Conservation (phyloP, 768 basidiomycete genomes). For the Serpula lacrymans region DNA sequence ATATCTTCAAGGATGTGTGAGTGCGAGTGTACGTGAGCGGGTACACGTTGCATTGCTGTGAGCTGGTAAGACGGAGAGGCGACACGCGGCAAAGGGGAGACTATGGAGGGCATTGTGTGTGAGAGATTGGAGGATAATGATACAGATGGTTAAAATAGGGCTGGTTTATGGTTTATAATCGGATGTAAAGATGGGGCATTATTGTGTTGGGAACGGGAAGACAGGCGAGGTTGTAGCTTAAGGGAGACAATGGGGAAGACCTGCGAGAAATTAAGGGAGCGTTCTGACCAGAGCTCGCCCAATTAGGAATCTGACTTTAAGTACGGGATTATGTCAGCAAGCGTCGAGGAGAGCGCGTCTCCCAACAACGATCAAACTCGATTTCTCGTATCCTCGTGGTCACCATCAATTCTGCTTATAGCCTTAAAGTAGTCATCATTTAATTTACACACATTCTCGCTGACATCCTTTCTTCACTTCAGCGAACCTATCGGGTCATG, state of each 20-base stretch:
- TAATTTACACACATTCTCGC: neutral
- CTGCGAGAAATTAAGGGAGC: too few relatives aligned
- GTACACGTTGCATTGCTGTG: conserved; percentile 4
- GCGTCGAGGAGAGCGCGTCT: too few relatives aligned
- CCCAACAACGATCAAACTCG: neutral
- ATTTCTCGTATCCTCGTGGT: neutral
- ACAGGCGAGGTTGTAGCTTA: conserved; percentile 17
- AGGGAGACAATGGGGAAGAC: too few relatives aligned
- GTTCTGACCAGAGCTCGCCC: conserved; percentile 11
- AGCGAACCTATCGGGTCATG: too few relatives aligned
- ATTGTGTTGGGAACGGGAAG: conserved; percentile 10
- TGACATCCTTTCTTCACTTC: neutral
- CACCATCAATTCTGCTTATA: neutral
- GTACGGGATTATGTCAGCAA: conserved; percentile 46
- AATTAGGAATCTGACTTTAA: too few relatives aligned
- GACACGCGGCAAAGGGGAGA: conserved; percentile 37
- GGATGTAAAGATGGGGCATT: conserved; percentile 19
- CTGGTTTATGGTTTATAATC: conserved; percentile 24
- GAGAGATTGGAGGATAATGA: conserved; percentile 20
- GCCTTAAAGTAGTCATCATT: too few relatives aligned
- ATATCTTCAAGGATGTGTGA: neutral
- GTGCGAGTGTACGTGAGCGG: neutral
- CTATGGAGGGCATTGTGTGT: conserved; percentile 41
- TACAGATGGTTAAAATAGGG: conserved; percentile 30
- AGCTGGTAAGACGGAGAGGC: conserved; percentile 16